Evolutionary conservation across 208 protist genomes (phyloP).

Genomic region (Porcisia hertigi): DNA sequence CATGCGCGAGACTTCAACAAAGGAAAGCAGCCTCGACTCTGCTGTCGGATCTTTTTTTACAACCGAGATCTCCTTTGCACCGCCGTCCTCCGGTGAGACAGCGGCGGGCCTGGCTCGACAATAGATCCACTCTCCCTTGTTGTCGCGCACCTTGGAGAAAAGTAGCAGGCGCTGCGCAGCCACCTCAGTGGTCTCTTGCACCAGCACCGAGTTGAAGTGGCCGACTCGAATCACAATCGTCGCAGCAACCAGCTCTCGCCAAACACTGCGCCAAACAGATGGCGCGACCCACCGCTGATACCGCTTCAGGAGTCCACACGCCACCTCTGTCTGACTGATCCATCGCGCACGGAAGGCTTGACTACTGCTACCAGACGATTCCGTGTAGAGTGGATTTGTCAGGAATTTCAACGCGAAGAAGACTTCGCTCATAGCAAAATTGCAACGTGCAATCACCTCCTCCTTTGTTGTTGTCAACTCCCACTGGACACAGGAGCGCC

Average conservation of each 20-base stretch:
- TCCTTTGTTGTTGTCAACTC: background rate
- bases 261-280: constrained; percentile 17
- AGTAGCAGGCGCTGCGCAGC: constrained; percentile 8
- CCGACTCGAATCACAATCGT: background rate
- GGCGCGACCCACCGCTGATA: constrained; percentile 23
- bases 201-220: background rate
- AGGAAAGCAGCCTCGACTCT: constrained; percentile 3
- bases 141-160: constrained; percentile 27
- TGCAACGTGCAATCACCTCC: constrained; percentile 3
- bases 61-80: background rate
- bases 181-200: background rate
- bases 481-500: background rate
- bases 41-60: no score
- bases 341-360: constrained; percentile 1
- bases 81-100: background rate
- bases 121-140: constrained; percentile 25
- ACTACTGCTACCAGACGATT: background rate
- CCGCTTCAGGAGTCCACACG: constrained; percentile 6
- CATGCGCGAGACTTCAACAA: constrained; percentile 3
- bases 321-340: constrained; percentile 6
- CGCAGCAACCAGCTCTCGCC: background rate
- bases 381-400: background rate
- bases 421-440: background rate
- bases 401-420: background rate
- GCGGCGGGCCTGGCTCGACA: background rate